Base-by-base conservation (phyloP, 495 filamentous ascomycete species). In the Darksidea phi region DNA sequence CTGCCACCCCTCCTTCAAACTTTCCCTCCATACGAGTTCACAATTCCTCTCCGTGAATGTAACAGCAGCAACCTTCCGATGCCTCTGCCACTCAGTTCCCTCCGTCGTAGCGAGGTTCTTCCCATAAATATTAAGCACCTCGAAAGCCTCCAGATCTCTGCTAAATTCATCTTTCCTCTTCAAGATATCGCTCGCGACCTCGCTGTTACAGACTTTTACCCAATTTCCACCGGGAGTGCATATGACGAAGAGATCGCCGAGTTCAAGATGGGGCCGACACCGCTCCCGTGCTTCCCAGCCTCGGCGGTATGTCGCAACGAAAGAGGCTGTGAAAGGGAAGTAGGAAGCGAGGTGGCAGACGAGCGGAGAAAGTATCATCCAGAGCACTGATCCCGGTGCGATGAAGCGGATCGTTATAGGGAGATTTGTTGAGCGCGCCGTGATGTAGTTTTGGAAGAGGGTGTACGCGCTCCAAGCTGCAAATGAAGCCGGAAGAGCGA, bases 21-120 rank as follows among this genome's bases (percentile, higher is more conserved):
- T 60, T 42, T 79, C 72, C 4, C 65, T 25, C 78, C 78, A 83
- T 0, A 82, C 79, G 1, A 79, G 51, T 10, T 57, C 55, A 48
- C 77, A 80, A 61, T 75, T 79, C 49, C 73, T 75, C 58, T 84
- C 79, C 41, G 76, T 79, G 69, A 82, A 81, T 10, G 72, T 71
- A 0, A 63, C 54, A 2, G 72, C 67, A 0, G 75, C 71, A 8
- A 77, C 57, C 49, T 77, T 80, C 15, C 79, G 72, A 50, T 80
- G 77, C 18, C 65, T 73, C 17, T 75, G 71, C 79, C 80, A 84
- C n/a, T 75, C 57, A 15, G 67, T 24, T 8, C 72, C 75, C 26
- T 79, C 73, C 17, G 67, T 69, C 66, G 75, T 75, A 2, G 72
- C 62, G 0, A 83, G 60, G 62, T 76, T 81, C 11, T 73, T 74